Base-by-base conservation (phyloP, 768 basidiomycete species). In the Mycena pura region DNA sequence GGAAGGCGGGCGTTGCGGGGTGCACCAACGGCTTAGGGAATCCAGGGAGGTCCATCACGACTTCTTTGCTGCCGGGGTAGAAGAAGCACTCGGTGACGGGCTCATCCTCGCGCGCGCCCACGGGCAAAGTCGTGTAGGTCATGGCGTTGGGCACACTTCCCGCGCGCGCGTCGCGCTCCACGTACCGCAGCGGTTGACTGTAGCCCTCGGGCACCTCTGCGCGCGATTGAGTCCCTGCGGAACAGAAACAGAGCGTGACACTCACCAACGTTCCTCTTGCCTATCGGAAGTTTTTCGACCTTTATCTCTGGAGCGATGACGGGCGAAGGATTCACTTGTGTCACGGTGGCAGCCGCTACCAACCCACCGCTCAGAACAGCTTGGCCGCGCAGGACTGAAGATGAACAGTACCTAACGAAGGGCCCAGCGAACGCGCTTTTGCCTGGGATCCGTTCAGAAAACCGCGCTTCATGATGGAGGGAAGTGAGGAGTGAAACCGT, bases 401-500 rank as follows among this genome's bases (percentile, higher is more conserved):
- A 43, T 17, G 40, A 36, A 25, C n/a, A n/a, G 25, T 10, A 22
- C 15, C 38, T 6, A 17, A n/a, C 13, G n/a, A 4, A 14, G 53
- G 41, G 1, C 53, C 53, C 21, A 45, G 34, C 21, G 40, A 25
- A 50, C 43, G 38, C 17, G 46, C 62, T 45, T 66, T 67, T 1
- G 44, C 62, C 43, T 66, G 63, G 36, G 63, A 32, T 28, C 59
- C 61, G 32, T 69, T 70, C 19, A 70, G 54, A 54, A 70, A 70
- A 31, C 69, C 69, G n/a, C 68, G 63, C 32, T 66, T 67, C 69
- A 68, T 70, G 15, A 2, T 48, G 21, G 32, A 38, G 49, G 24
- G 13, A n/a, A n/a, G n/a, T n/a, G n/a, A n/a, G n/a, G n/a, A n/a
- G n/a, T n/a, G n/a, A n/a, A n/a, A n/a, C n/a, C n/a, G n/a, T n/a